Evolutionary conservation across 108 stramenopile species (phyloP).

Genomic region (Mediolabrus comicus): DNA sequence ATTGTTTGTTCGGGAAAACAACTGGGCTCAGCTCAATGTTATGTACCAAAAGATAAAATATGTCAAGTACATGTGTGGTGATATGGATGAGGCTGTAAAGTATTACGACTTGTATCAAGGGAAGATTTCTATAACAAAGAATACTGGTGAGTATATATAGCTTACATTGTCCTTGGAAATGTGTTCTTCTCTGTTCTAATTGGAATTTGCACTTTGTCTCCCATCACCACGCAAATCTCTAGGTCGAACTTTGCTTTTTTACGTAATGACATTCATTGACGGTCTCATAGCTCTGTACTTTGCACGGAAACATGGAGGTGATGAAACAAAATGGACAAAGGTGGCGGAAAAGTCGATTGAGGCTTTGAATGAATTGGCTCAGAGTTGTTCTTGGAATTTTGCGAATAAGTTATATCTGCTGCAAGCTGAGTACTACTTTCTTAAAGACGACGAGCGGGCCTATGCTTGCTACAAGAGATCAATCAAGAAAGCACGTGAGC

Average conservation of each 20-base stretch:
- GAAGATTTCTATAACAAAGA: too few relatives aligned
- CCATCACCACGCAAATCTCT: not conserved
- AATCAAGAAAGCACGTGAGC: slow-evolving; percentile 39
- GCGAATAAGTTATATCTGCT: slow-evolving; percentile 44
- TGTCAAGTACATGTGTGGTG: not conserved
- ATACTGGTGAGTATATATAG: not conserved
- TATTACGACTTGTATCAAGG: not conserved
- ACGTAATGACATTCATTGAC: slow-evolving; percentile 42
- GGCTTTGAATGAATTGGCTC: slow-evolving; percentile 34
- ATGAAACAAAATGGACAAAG: slow-evolving; percentile 26
- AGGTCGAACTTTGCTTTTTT: slow-evolving; percentile 1
- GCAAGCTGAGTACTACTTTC: slow-evolving; percentile 50
- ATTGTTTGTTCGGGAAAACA: not conserved
- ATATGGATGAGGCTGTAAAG: not conserved
- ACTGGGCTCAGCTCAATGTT: not conserved
- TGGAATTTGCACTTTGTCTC: not conserved
- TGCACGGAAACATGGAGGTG: slow-evolving; percentile 24
- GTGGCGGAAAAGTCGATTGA: slow-evolving; percentile 12
- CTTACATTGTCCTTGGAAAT: not conserved
- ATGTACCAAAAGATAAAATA: not conserved
- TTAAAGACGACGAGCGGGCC: slow-evolving; percentile 34
- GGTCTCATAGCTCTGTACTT: slow-evolving; percentile 44
- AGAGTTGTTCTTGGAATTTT: slow-evolving; percentile 53
- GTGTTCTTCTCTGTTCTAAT: not conserved
- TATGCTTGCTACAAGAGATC: slow-evolving; percentile 36